Conservation (phyloP, 352 stramenopile genomes). For the Phytophthora citricola region DNA sequence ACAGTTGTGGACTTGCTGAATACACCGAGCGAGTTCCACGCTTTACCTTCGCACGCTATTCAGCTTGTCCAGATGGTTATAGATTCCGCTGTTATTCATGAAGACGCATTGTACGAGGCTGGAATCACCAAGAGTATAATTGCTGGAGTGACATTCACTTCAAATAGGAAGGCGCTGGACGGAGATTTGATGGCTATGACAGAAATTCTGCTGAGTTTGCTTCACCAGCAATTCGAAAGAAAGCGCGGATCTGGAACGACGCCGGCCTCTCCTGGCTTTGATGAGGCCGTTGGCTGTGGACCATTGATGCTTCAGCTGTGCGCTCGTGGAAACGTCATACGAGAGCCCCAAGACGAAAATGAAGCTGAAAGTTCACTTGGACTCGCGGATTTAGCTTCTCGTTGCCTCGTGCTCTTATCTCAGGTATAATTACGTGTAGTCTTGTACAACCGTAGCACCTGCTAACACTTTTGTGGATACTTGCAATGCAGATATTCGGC, state of each 20-base stretch:
- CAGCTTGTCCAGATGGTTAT: conserved; percentile 49
- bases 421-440: conserved; percentile 43
- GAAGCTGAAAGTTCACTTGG: neutral
- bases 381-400: conserved; percentile 51
- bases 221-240: conserved; percentile 47
- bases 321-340: conserved; percentile 10
- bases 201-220: conserved; percentile 41
- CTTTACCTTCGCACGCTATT: conserved; percentile 40
- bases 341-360: conserved; percentile 12
- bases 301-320: conserved; percentile 51
- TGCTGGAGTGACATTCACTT: conserved; percentile 34
- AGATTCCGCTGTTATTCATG: conserved; percentile 15
- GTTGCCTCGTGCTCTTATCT: conserved; percentile 66
- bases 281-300: conserved; percentile 34
- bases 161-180: conserved; percentile 7
- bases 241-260: conserved; percentile 5
- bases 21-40: conserved; percentile 36
- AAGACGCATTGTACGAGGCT: conserved; percentile 41
- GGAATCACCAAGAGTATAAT: conserved; percentile 38
- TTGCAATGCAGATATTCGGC: conserved; percentile 58
- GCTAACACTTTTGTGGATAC: conserved; percentile 11
- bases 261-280: conserved; percentile 30
- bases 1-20: conserved; percentile 42
- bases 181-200: conserved; percentile 40
- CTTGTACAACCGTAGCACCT: neutral